Evolutionary conservation across 2,329 filamentous ascomycete species (phyloP), one percentile per base, ranked within the genome.

Genomic region (Penicillium polonicum): DNA sequence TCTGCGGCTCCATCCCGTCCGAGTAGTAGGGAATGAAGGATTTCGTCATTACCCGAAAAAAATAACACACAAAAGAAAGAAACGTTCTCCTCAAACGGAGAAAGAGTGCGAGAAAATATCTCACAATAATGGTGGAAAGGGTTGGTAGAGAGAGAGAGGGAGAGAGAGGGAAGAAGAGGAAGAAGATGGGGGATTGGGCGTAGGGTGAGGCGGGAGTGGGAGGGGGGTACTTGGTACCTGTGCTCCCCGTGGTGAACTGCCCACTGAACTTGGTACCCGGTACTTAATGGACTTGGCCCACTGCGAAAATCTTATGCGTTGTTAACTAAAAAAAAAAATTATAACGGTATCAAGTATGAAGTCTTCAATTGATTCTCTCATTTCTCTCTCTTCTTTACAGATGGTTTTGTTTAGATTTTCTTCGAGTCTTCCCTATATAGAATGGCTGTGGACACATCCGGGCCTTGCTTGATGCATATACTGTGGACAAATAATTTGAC

Each of bases 1-100:
- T 56, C 58, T 64, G 65, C 61, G 60, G 61, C 59, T 62, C 64
- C 65, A 66, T 66, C 62, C 60, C 65, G 58, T 52, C 50, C 42
- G 38, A 50, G 57, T 46, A 61, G 56, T 52, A 65, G 57, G 61
- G 55, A 60, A 62, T 54, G 57, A 48, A 60, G 53, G 31, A 62
- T 52, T 57, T 58, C 62, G 55, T 59, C 62, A 64, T 65, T 52
- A 64, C 39, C 64, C 62, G n/a, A 31, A 42, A 53, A 54, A 54
- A 62, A 44, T 29, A 48, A 35, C 43, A 48, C 50, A 67, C 57
- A 66, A 65, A 63, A 59, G 58, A 59, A 66, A 64, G 48, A 21
- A 48, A 41, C 41, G 36, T 49, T 27, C 31, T 53, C 55, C 49
- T 36, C 41, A 52, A 52, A 42, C 23, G 48, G 33, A 46, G 42